A percentile compares a stretch with the other conserved stretches of the same genome.
phyloP scores from a whole-genome alignment of 176 grass and related monocot genomes.

The Raddia distichophylla region DNA sequence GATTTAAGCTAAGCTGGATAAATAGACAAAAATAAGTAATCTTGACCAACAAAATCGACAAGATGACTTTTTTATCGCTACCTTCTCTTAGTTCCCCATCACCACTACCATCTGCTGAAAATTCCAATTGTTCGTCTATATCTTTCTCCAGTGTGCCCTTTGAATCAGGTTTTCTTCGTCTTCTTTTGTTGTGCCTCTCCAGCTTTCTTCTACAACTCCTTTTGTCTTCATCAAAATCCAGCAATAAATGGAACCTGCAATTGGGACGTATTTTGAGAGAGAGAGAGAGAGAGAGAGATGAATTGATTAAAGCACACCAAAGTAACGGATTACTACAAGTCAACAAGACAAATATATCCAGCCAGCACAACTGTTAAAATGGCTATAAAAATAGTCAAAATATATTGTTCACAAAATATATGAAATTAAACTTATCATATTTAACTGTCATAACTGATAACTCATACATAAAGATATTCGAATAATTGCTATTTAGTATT shows the following conservation, averaged over 20 bases:
- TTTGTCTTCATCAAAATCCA: slow-evolving; percentile 98
- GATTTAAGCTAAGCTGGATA: slow-evolving; percentile 7
- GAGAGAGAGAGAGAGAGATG: slow-evolving; percentile 7
- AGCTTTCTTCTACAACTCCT: slow-evolving; percentile 97
- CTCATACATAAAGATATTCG: neutral
- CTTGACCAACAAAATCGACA: slow-evolving; percentile 5
- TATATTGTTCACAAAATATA: neutral
- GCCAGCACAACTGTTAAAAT: neutral
- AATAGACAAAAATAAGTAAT: neutral
- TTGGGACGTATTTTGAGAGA: neutral
- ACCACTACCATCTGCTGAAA: slow-evolving; percentile 53
- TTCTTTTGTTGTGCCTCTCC: slow-evolving; percentile 92
- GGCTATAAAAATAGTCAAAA: slow-evolving; percentile 11
- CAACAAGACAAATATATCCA: slow-evolving; percentile 2
- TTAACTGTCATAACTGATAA: neutral
- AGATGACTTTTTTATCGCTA: slow-evolving; percentile 15
- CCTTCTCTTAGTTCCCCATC: slow-evolving; percentile 65
- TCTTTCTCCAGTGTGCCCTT: slow-evolving; percentile 68
- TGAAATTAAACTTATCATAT: neutral
- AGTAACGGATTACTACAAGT: slow-evolving; percentile 34
- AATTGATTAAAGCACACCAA: neutral
- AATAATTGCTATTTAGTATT: slow-evolving; percentile 9
- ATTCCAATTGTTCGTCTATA: slow-evolving; percentile 61
- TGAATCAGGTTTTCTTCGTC: slow-evolving; percentile 77
- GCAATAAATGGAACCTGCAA: slow-evolving; percentile 92